A percentile compares a stretch with the other conserved stretches of the same genome.
Evolutionary conservation across 2,329 filamentous ascomycete genomes (phyloP).

Genomic region (Metarhizium humberi): DNA sequence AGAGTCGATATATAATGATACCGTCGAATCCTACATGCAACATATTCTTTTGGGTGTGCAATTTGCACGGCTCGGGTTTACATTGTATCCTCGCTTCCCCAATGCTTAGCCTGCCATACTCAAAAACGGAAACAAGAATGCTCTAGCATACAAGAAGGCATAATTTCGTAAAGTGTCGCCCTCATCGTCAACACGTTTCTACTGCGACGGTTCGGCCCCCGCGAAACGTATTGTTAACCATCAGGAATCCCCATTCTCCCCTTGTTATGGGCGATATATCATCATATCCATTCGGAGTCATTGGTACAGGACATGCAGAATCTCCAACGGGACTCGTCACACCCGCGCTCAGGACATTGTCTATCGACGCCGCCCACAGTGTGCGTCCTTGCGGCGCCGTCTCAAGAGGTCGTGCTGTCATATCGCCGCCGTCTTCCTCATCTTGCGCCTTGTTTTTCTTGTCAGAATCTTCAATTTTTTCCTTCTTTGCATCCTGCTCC

Average conservation of each 20-base stretch:
- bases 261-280: constrained; percentile 54
- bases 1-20: neutral
- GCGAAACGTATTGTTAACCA: constrained; percentile 36
- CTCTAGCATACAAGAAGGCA: neutral
- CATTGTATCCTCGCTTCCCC: neutral
- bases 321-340: constrained; percentile 13
- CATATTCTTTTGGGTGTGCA: neutral
- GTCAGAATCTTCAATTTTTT: constrained; percentile 1
- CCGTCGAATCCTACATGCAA: neutral
- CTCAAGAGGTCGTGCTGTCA: constrained; percentile 28
- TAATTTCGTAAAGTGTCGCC: neutral
- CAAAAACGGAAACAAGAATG: neutral
- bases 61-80: neutral
- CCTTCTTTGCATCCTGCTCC: neutral
- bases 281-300: constrained; percentile 50
- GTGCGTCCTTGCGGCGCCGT: constrained; percentile 16
- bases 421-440: constrained; percentile 23
- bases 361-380: constrained; percentile 31
- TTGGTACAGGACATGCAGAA: constrained; percentile 30
- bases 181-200: constrained; percentile 35
- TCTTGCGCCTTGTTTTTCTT: constrained; percentile 12
- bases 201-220: constrained; percentile 38
- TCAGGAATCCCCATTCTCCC: constrained; percentile 54
- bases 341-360: constrained; percentile 28
- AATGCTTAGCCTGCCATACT: neutral